Base-by-base conservation (phyloP, 2,329 filamentous ascomycete species). In the Alternaria conjuncta region DNA sequence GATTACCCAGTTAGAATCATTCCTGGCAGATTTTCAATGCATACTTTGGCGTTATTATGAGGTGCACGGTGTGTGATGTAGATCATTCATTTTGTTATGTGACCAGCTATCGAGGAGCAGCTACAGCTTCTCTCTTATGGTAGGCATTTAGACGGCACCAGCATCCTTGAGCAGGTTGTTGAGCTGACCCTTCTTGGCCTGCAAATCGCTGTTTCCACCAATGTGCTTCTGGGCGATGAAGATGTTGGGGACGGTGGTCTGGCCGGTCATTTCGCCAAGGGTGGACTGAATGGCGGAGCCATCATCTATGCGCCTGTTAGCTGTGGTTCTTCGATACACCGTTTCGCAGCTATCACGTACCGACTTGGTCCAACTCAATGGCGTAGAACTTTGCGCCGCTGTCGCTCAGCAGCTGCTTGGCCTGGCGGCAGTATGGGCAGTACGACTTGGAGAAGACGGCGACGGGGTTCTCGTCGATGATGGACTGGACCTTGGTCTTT, bases 391-490 rank as follows among this genome's bases (percentile, higher is more conserved):
- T 91, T 65, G 92, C 92, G 69, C 89, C 89, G 62, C 89, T 73
- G 61, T 88, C 84, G 76, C 86, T 87, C 73, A 99, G 85, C 55
- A 93, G 86, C 61, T 85, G 77, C 89, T 98, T 98, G 72, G 91
- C 89, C 64, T 89, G 86, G 62, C 83, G 86, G 87, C 95, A 98
- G 88, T 97, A 96, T 12, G 94, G 94, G 88, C 96, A 99, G 85
- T 93, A 97, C 15, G 91, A 93, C 86, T 99, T 99, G 83, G 91
- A 94, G 87, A 99, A 99, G 80, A 99, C 92, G 75, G 96, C 90
- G 81, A 97, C 94, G 75, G 89, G 84, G 84, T 97, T 96, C 78
- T 94, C 90, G 82, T 96, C 89, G 81, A 98, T 97, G 84, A 97
- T 90, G 77, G 85, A 82, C 82, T 97, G 89, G 66, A 92, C 92